phyloP scores from a whole-genome alignment of 75 land plant species.

The Isoetes taiwanensis region DNA sequence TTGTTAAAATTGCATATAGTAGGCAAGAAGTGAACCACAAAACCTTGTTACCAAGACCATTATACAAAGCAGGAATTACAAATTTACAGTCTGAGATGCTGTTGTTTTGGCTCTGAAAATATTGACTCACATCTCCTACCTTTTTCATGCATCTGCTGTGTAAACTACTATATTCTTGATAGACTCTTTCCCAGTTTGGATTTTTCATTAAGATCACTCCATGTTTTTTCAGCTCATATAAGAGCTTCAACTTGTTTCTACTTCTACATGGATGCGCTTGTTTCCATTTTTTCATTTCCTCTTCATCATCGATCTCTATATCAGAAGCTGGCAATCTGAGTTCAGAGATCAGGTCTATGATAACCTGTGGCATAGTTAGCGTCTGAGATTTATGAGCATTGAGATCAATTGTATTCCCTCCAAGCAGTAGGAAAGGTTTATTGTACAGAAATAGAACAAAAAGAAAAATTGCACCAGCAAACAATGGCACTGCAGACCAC shows the following conservation, averaged over 20 bases:
- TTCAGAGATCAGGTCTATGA: too few species aligned
- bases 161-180: constrained; percentile 8
- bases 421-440: too few species aligned
- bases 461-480: too few species aligned
- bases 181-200: not conserved
- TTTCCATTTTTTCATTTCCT: constrained; percentile 7
- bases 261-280: constrained; percentile 10
- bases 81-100: constrained; percentile 3
- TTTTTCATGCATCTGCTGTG: constrained; percentile 11
- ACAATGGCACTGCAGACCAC: too few species aligned
- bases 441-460: too few species aligned
- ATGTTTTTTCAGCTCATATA: constrained; percentile 4
- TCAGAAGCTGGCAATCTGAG: too few species aligned
- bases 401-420: too few species aligned
- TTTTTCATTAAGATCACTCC: not conserved
- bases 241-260: constrained; percentile 8
- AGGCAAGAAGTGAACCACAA: constrained; percentile 7
- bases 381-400: too few species aligned
- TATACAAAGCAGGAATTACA: not conserved
- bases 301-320: too few species aligned
- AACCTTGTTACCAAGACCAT: constrained; percentile 14
- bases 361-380: too few species aligned
- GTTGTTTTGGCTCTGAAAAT: not conserved
- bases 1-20: constrained; percentile 12
- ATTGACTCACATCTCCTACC: constrained; percentile 7